Evolutionary conservation across 345 rosid genomes (phyloP), one percentile per base, ranked within the genome.

Genomic region (Rhodomyrtus tomentosa): DNA sequence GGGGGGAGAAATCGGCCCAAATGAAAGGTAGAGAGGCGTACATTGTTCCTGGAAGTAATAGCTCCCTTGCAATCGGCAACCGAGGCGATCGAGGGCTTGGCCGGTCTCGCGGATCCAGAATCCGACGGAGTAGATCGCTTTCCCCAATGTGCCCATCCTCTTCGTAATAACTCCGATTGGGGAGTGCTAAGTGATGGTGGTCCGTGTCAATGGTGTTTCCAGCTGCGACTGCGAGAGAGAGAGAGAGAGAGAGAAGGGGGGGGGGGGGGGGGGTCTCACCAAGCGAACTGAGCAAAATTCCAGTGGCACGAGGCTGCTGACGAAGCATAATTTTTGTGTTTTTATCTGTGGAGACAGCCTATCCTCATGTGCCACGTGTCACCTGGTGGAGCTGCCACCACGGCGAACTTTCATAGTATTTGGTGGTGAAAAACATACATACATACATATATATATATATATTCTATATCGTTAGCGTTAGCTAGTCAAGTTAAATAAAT

Each of bases 51-150:
- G 96, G 90, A 96, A 94, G 88, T 89, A 89, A 56, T 90, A 87
- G 81, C 88, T 94, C 80, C 98, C 96, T 85, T 96, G 99, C 85
- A 96, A 93, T 81, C 98, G 99, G 90, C 96, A 91, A 53, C 98
- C 99, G 55, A 96, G 96, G 50, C 98, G 99, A 94, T 96, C 98
- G 85, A 96, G 97, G 6, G 98, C 98, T 86, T 95, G 99, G 56
- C 99, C 98, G 50, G 96, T 94, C 92, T 95, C 98, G 27, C 99
- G 94, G 92, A 96, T 93, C 99, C 99, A 96, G 89, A 96, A 93
- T 79, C 98, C 99, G 48, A 95, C 95, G 90, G 87, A 80, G 93
- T 96, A 95, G 29, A 96, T 86, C 59, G 98, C 99, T 85, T 83
- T 92, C 49, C 95, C 99, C 73, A 96, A 87, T 29, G 95, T 93